A percentile compares a stretch with the other conserved stretches of the same genome.
Evolutionary conservation across 2,329 filamentous ascomycete species (phyloP).

Genomic region (Phaeosphaeriaceae sp.): DNA sequence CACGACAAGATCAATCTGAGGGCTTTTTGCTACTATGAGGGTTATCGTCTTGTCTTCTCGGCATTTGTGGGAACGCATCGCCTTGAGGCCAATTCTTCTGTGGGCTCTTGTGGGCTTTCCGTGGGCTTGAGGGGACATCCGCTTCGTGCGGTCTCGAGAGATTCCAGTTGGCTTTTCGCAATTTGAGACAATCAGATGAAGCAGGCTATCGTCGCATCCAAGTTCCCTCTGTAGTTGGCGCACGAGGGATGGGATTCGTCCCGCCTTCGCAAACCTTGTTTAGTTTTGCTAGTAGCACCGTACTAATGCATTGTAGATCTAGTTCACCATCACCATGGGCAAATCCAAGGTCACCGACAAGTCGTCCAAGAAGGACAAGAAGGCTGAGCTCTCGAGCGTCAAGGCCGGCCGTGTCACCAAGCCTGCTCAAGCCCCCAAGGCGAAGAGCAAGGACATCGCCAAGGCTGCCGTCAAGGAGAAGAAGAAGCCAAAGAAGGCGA

Average conservation of each 20-base stretch:
- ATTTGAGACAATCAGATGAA: constrained; percentile 48
- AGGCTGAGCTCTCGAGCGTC: constrained; percentile 62
- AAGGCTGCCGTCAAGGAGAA: constrained; percentile 60
- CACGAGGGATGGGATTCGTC: constrained; percentile 31
- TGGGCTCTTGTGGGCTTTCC: constrained; percentile 55
- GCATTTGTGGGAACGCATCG: constrained; percentile 61
- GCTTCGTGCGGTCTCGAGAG: constrained; percentile 48
- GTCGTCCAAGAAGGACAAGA: constrained; percentile 64
- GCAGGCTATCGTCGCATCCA: constrained; percentile 39
- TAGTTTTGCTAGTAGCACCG: constrained; percentile 11
- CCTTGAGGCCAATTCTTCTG: constrained; percentile 54
- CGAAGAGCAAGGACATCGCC: constrained; percentile 70
- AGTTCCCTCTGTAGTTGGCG: constrained; percentile 23
- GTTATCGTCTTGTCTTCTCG: constrained; percentile 53
- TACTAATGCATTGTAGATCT: constrained; percentile 44
- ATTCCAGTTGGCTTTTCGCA: constrained; percentile 53
- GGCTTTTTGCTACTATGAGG: constrained; percentile 50
- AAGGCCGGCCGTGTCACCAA: constrained; percentile 74
- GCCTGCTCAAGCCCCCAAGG: constrained; percentile 67
- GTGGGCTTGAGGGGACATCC: constrained; percentile 52
- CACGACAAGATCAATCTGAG: constrained; percentile 47
- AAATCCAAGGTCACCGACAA: constrained; percentile 46
- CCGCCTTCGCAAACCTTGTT: constrained; percentile 25
- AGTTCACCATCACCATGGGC: constrained; percentile 41
- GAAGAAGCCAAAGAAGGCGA: constrained; percentile 60